Percentiles rank a stretch among this genome's conserved stretches.
phyloP scores from a whole-genome alignment of 768 basidiomycete genomes.

The Russula lepida region DNA sequence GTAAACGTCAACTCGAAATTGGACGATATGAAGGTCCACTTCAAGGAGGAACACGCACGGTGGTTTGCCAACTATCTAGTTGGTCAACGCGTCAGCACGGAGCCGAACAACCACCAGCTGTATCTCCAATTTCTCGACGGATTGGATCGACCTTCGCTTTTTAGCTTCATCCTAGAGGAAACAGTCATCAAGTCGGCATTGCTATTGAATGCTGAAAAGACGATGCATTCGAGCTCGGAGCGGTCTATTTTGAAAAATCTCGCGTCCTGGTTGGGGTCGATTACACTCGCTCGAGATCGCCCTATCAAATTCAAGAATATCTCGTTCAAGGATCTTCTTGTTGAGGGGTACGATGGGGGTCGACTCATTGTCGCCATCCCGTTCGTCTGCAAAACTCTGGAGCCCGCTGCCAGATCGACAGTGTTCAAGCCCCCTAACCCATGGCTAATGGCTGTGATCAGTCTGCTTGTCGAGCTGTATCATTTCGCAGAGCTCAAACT shows the following conservation, averaged over 20 bases:
- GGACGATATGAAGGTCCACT: constrained; percentile 75
- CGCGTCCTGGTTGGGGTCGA: constrained; percentile 87
- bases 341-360: constrained; percentile 91
- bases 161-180: constrained; percentile 83
- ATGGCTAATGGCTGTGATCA: constrained; percentile 94
- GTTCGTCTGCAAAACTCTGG: constrained; percentile 95
- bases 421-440: constrained; percentile 97
- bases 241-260: constrained; percentile 87
- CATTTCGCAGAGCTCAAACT: constrained; percentile 93
- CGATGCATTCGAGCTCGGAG: constrained; percentile 77
- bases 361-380: constrained; percentile 91
- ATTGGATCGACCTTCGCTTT: constrained; percentile 57
- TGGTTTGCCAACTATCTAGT: constrained; percentile 99
- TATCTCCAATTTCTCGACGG: constrained; percentile 92
- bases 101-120: constrained; percentile 93
- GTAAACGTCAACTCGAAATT: constrained; percentile 88
- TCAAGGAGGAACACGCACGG: constrained; percentile 73
- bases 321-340: constrained; percentile 93
- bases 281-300: constrained; percentile 86
- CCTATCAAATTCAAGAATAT: constrained; percentile 91
- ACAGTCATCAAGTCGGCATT: constrained; percentile 80
- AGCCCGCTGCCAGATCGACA: constrained; percentile 79
- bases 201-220: constrained; percentile 87
- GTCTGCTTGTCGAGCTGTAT: constrained; percentile 90
- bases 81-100: constrained; percentile 89